Evolutionary conservation across 2,329 filamentous ascomycete species (phyloP).

Genomic region (Reticulascus tulasneorum): DNA sequence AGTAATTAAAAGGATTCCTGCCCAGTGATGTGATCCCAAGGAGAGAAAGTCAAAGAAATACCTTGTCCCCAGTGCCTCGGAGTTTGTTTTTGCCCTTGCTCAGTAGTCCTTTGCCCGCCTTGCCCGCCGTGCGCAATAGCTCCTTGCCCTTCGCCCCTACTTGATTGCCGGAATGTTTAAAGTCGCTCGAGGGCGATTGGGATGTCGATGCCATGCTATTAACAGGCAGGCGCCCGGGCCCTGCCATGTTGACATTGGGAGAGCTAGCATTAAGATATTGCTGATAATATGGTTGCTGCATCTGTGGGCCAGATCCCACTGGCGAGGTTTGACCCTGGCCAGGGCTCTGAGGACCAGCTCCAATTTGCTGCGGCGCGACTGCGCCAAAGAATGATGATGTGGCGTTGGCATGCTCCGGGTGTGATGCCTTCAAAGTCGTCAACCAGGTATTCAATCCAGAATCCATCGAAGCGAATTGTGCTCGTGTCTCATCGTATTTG

Average conservation of each 20-base stretch:
- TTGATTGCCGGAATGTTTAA: constrained; percentile 55
- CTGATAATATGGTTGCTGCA: constrained; percentile 51
- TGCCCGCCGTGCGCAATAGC: constrained; percentile 78
- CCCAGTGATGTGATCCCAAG: constrained; percentile 13
- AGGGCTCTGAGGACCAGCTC: constrained; percentile 8
- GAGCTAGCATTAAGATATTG: constrained; percentile 51
- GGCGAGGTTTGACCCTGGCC: constrained; percentile 13
- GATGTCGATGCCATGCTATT: constrained; percentile 33
- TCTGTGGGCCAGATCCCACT: constrained; percentile 18
- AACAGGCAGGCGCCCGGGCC: constrained; percentile 22
- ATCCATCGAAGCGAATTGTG: constrained; percentile 67
- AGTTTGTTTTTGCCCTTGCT: constrained; percentile 88
- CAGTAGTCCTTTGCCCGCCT: constrained; percentile 85
- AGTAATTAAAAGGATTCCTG: constrained; percentile 19
- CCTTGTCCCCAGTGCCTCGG: constrained; percentile 73
- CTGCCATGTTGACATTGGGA: constrained; percentile 25
- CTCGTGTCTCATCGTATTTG: constrained; percentile 68
- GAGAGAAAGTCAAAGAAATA: constrained; percentile 64
- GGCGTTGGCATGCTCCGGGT: constrained; percentile 44
- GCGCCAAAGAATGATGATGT: constrained; percentile 23
- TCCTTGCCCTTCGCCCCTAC: constrained; percentile 85
- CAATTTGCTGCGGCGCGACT: constrained; percentile 7
- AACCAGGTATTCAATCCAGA: constrained; percentile 68
- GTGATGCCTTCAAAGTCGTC: constrained; percentile 34
- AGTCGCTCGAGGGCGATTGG: constrained; percentile 38